phyloP scores from a whole-genome alignment of 73 alveolate genomes.

The Breviolum minutum region DNA sequence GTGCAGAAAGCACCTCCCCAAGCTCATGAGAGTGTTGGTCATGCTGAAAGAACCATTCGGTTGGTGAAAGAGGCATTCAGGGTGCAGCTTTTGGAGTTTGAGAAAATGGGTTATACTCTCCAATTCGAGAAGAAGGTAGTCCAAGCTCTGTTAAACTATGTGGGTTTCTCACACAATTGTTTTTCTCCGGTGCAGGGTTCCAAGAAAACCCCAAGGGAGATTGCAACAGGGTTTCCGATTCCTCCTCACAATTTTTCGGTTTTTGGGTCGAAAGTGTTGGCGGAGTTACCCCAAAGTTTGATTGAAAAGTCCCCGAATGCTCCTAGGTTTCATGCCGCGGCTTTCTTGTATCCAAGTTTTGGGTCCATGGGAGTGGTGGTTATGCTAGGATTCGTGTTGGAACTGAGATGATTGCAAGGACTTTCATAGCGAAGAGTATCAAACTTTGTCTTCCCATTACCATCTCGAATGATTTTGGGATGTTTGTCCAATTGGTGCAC shows the following conservation, averaged over 20 bases:
- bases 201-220: background rate
- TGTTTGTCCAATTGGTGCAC: background rate
- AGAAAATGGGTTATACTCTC: background rate
- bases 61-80: background rate
- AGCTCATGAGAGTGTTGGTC: background rate
- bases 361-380: conserved; percentile 3
- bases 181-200: background rate
- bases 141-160: background rate
- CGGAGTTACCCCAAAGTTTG: conserved; percentile 1
- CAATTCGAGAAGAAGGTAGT: background rate
- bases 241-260: background rate
- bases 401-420: background rate
- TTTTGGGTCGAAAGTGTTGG: conserved; percentile 27
- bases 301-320: background rate
- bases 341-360: background rate
- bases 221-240: background rate
- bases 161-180: background rate
- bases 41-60: background rate
- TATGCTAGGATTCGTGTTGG: background rate
- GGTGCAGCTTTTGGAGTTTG: background rate
- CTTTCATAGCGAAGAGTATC: background rate
- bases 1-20: conserved; percentile 29
- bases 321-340: background rate
- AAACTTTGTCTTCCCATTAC: background rate
- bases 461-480: background rate